Evolutionary conservation across 2,329 filamentous ascomycete genomes (phyloP).

Genomic region (Orbilia brochopaga): DNA sequence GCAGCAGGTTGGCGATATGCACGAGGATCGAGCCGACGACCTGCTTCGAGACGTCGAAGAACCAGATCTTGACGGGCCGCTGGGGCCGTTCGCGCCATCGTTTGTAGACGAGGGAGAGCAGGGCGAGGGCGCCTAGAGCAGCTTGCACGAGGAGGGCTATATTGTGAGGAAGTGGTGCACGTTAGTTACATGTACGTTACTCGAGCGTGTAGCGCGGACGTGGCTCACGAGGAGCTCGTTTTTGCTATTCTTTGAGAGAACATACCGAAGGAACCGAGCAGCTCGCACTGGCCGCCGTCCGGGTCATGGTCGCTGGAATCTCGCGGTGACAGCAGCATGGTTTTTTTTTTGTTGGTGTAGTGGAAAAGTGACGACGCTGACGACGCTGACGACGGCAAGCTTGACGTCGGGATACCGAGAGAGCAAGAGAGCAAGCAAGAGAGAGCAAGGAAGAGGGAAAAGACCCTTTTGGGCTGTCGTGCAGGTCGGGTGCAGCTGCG

Average conservation of each 20-base stretch:
- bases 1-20: constrained; percentile 89
- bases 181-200: constrained; percentile 8
- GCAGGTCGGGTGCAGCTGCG: constrained; percentile 2
- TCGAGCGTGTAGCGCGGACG: constrained; percentile 1
- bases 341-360: constrained; percentile 12
- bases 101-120: constrained; percentile 89
- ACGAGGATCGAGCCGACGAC: constrained; percentile 91
- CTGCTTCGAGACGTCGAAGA: constrained; percentile 96
- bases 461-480: not conserved
- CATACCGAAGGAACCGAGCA: constrained; percentile 80
- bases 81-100: constrained; percentile 90
- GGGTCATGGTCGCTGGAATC: constrained; percentile 40
- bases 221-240: not conserved
- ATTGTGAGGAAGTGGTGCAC: not conserved
- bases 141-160: constrained; percentile 79
- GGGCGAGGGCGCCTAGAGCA: constrained; percentile 79
- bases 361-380: constrained; percentile 5
- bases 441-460: no score
- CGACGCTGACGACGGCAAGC: constrained; percentile 1
- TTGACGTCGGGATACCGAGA: no score
- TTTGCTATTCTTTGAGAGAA: no score
- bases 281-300: constrained; percentile 76
- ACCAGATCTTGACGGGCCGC: constrained; percentile 90
- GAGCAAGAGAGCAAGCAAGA: no score
- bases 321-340: constrained; percentile 29